phyloP scores from a whole-genome alignment of 805 yeast species.

The Candida alai region DNA sequence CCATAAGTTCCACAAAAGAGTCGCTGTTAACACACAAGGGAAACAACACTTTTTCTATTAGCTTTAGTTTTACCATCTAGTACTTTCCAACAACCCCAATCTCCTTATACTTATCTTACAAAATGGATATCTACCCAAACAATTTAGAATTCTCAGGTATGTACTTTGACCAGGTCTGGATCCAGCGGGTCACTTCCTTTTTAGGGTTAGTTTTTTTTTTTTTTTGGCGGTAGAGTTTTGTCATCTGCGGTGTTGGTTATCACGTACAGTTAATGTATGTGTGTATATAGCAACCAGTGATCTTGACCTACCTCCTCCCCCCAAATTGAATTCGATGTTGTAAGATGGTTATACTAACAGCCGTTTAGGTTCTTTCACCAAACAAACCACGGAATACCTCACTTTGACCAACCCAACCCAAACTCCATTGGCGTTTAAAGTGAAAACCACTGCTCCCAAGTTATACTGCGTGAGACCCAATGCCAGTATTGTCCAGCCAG shows the following conservation, averaged over 20 bases:
- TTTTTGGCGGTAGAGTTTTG: too few relatives aligned
- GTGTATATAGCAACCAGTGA: too few relatives aligned
- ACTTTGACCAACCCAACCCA: constrained; percentile 52
- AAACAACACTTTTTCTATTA: too few relatives aligned
- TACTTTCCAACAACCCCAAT: not conserved
- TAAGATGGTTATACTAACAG: constrained; percentile 7
- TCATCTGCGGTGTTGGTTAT: too few relatives aligned
- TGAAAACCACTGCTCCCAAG: constrained; percentile 97
- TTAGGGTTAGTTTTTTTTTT: too few relatives aligned
- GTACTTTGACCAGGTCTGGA: too few relatives aligned
- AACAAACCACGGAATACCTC: constrained; percentile 63
- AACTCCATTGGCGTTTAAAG: constrained; percentile 80
- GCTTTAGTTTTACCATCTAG: too few relatives aligned
- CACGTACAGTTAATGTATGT: too few relatives aligned
- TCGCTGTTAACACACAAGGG: too few relatives aligned
- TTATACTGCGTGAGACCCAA: constrained; percentile 95
- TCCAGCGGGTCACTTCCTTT: not conserved
- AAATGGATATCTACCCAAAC: constrained; percentile 70
- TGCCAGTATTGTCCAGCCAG: constrained; percentile 76
- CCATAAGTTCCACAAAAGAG: too few relatives aligned
- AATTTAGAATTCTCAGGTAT: constrained; percentile 73
- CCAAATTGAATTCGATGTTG: not conserved
- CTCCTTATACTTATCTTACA: constrained; percentile 2
- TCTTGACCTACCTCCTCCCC: too few relatives aligned
- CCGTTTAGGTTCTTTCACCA: constrained; percentile 65